Conservation (phyloP, 768 basidiomycete genomes). For the Daedaleopsis sinensis region DNA sequence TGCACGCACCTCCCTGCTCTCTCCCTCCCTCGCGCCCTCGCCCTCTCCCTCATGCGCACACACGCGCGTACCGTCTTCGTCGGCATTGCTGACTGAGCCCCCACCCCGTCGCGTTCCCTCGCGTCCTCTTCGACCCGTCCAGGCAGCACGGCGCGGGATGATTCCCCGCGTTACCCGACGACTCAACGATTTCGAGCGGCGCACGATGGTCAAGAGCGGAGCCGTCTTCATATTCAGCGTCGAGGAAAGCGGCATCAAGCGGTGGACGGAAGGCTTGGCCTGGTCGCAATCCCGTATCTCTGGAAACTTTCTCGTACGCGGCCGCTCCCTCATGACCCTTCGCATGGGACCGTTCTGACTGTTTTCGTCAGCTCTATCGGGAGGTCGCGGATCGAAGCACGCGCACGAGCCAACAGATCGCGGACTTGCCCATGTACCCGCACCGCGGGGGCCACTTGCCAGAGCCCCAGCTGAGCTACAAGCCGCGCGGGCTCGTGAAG, state of each 20-base stretch:
- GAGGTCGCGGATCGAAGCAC: constrained; percentile 73
- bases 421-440: constrained; percentile 18
- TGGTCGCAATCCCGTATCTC: constrained; percentile 88
- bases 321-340: background rate
- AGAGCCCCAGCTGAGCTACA: constrained; percentile 29
- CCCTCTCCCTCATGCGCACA: background rate
- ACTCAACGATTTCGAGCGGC: constrained; percentile 79
- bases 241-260: constrained; percentile 85
- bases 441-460: constrained; percentile 15
- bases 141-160: constrained; percentile 77
- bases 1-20: too few species aligned
- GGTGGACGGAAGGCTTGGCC: constrained; percentile 79
- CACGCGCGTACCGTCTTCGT: background rate
- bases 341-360: constrained; percentile 4
- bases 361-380: constrained; percentile 66
- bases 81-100: background rate
- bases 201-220: constrained; percentile 51
- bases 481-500: constrained; percentile 73
- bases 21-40: too few species aligned
- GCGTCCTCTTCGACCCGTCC: constrained; percentile 27
- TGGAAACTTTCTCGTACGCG: constrained; percentile 78
- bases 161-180: constrained; percentile 84
- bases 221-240: constrained; percentile 90
- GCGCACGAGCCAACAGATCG: constrained; percentile 41
- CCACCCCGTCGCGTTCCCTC: background rate